phyloP scores from a whole-genome alignment of 164 flowering plant genomes.

The Tinospora cordifolia region DNA sequence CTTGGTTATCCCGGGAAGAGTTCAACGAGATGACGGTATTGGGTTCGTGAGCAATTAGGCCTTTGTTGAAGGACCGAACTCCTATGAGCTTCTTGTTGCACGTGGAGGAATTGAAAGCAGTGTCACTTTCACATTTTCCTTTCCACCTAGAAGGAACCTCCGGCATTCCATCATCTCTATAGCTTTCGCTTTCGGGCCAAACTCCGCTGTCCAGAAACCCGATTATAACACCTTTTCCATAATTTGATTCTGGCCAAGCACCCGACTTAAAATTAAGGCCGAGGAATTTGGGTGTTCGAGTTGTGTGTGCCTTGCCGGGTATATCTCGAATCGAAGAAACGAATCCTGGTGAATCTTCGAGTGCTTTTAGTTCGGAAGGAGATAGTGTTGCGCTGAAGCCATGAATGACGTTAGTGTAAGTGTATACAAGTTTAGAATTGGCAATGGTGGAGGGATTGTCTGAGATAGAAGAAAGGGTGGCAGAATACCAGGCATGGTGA shows the following conservation, averaged over 20 bases:
- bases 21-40: neutral
- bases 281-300: conserved; percentile 15
- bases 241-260: conserved; percentile 17
- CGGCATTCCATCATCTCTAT: conserved; percentile 11
- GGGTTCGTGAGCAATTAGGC: conserved; percentile 9
- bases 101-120: conserved; percentile 12
- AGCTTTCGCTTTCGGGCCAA: conserved; percentile 26
- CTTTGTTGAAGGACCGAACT: conserved; percentile 17
- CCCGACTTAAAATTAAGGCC: conserved; percentile 9
- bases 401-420: conserved; percentile 9
- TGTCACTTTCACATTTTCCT: conserved; percentile 16
- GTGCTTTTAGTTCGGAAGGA: conserved; percentile 6
- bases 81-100: conserved; percentile 21
- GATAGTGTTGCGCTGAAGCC: conserved; percentile 13
- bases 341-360: conserved; percentile 8
- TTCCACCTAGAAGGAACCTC: conserved; percentile 16
- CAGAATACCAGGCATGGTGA: conserved; percentile 9
- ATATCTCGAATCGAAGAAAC: conserved; percentile 5
- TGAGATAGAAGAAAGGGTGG: conserved; percentile 6
- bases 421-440: conserved; percentile 4
- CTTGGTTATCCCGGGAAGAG: conserved; percentile 1
- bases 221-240: conserved; percentile 18
- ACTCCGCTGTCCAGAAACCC: conserved; percentile 19
- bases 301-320: conserved; percentile 8
- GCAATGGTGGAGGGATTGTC: neutral